Conservation (phyloP, 2,329 filamentous ascomycete genomes). For the Chalara sp. region DNA sequence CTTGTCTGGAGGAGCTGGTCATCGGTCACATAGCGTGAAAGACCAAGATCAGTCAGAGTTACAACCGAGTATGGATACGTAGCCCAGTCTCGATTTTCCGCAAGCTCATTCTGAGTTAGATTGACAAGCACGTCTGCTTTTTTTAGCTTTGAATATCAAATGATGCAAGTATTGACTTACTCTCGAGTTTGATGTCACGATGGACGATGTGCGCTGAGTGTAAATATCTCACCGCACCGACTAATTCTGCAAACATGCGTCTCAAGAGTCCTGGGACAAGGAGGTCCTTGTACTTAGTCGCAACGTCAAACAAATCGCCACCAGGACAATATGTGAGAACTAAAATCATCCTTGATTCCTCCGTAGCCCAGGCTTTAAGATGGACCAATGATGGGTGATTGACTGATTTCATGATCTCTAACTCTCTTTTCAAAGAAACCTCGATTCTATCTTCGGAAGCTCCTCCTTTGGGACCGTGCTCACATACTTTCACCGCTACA, state of each 20-base stretch:
- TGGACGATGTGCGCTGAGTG: slow-evolving; percentile 86
- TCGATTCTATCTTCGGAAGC: slow-evolving; percentile 91
- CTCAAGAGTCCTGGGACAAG: slow-evolving; percentile 65
- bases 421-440: slow-evolving; percentile 86
- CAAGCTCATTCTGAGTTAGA: slow-evolving; percentile 60
- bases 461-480: slow-evolving; percentile 88
- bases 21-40: slow-evolving; percentile 78
- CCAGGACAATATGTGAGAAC: slow-evolving; percentile 90
- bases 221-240: slow-evolving; percentile 79
- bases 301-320: slow-evolving; percentile 90
- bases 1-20: slow-evolving; percentile 87
- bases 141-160: slow-evolving; percentile 8
- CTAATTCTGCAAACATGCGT: slow-evolving; percentile 83
- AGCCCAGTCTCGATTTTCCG: slow-evolving; percentile 60
- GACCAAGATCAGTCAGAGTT: slow-evolving; percentile 84
- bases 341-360: slow-evolving; percentile 73
- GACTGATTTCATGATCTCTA: slow-evolving; percentile 86
- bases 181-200: slow-evolving; percentile 96
- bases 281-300: slow-evolving; percentile 62
- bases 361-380: slow-evolving; percentile 85
- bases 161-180: slow-evolving; percentile 45
- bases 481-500: slow-evolving; percentile 91
- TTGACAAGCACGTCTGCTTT: slow-evolving; percentile 81
- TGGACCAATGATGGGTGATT: slow-evolving; percentile 87
- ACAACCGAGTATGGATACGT: slow-evolving; percentile 76